Evolutionary conservation across 768 basidiomycete species (phyloP).

Genomic region (Suillus sp.): DNA sequence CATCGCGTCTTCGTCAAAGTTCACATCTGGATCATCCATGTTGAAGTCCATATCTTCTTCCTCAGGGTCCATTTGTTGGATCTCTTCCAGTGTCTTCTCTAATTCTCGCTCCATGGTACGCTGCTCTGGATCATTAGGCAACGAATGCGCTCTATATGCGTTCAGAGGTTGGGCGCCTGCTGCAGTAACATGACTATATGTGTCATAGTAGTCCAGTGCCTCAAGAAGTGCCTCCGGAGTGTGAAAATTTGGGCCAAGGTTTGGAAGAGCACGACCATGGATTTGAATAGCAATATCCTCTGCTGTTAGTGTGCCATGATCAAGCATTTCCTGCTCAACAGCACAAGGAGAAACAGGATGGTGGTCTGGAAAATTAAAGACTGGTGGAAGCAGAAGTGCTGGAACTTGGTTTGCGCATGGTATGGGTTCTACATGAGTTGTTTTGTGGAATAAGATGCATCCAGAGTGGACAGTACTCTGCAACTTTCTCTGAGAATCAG

Average conservation of each 20-base stretch:
- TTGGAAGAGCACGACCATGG: background rate
- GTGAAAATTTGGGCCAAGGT: slow-evolving; percentile 11
- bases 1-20: background rate
- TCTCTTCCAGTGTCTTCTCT: background rate
- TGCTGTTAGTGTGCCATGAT: background rate
- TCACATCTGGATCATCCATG: background rate
- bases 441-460: background rate
- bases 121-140: slow-evolving; percentile 7
- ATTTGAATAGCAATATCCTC: slow-evolving; percentile 11
- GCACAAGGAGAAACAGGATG: background rate
- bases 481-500: background rate
- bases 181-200: background rate
- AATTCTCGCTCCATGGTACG: background rate
- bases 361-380: slow-evolving; percentile 6
- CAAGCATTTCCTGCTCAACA: slow-evolving; percentile 11
- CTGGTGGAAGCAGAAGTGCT: background rate
- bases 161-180: slow-evolving; percentile 5
- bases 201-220: background rate
- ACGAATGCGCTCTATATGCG: background rate
- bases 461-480: no score
- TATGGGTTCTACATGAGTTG: background rate
- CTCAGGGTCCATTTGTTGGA: background rate
- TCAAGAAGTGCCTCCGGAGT: slow-evolving; percentile 1
- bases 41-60: background rate
- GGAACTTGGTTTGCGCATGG: background rate